phyloP scores from a whole-genome alignment of 139 green algal genomes.

The Marvania coccoides region DNA sequence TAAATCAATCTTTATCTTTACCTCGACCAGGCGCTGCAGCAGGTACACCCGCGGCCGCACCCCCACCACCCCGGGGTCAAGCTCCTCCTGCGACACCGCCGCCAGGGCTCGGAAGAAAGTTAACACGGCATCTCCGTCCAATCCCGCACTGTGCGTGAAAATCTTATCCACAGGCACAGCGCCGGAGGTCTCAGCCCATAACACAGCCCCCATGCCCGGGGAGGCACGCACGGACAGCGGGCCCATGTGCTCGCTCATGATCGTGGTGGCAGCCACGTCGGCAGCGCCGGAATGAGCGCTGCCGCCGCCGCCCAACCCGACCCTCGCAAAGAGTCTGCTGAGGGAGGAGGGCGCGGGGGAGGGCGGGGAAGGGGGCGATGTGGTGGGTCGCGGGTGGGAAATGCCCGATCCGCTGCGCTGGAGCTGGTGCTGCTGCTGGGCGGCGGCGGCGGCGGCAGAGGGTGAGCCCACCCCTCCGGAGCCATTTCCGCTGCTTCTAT shows the following conservation, averaged over 20 bases:
- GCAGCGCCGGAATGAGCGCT: neutral
- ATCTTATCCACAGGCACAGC: slow-evolving; percentile 38
- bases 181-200: slow-evolving; percentile 48
- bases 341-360: neutral
- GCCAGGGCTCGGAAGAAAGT: slow-evolving; percentile 84
- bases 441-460: neutral
- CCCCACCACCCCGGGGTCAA: slow-evolving; percentile 32
- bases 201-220: slow-evolving; percentile 41
- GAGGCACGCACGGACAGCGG: neutral
- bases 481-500: slow-evolving; percentile 1
- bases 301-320: neutral
- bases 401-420: neutral
- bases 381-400: neutral
- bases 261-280: neutral
- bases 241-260: neutral
- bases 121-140: slow-evolving; percentile 88
- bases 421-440: too few relatives aligned
- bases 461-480: neutral
- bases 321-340: neutral
- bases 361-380: neutral
- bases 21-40: slow-evolving; percentile 29
- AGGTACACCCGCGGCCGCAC: slow-evolving; percentile 13
- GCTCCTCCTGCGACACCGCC: slow-evolving; percentile 72
- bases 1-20: too few relatives aligned
- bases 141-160: slow-evolving; percentile 35